Base-by-base conservation (phyloP, 352 stramenopile genomes). In the Pythium rishiriense region DNA sequence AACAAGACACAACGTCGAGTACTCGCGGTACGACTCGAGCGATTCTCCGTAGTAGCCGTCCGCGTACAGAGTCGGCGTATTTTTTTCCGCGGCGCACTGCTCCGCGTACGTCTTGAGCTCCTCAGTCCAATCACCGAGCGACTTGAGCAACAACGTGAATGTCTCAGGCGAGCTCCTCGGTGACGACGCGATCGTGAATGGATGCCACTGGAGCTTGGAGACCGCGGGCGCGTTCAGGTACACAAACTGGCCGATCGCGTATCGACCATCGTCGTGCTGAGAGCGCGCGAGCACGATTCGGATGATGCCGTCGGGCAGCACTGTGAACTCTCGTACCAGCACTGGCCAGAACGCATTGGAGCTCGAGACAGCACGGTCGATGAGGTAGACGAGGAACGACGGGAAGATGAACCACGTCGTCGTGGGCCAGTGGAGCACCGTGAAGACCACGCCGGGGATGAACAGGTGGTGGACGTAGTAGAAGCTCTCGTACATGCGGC, bases 171-270 rank as follows among this genome's bases (percentile, higher is more conserved):
- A 71, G 0, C 37, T 41, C 0, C 43, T 47, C 4, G 76, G 76
- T 19, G 76, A 79, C 22, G 76, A 85, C 3, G 60, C 62, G 29
- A 85, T 76, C 12, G 72, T 81, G 62, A 85, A 80, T 14, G 74
- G 54, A 29, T 86, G 77, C 74, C 74, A 86, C 58, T 86, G 69
- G 9, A 72, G 52, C 64, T 75, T 81, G 25, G 75, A 81, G 47
- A 86, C 68, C 11, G 67, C 22, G 0, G 74, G 77, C 1, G 70
- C 73, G 35, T 79, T 81, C 25, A 83, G 12, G 62, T 83, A 83
- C 15, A 83, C 45, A 22, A 83, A 78, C 35, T 81, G 70, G 4
- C 74, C 74, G 49, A 80, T 58, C 0, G 45, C 4, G 64, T 69
- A 86, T n/a, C n/a, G n/a, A n/a, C 33, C 33, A 39, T 39, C 33